Conservation (phyloP, 805 yeast genomes). For the Candida caryicola region DNA sequence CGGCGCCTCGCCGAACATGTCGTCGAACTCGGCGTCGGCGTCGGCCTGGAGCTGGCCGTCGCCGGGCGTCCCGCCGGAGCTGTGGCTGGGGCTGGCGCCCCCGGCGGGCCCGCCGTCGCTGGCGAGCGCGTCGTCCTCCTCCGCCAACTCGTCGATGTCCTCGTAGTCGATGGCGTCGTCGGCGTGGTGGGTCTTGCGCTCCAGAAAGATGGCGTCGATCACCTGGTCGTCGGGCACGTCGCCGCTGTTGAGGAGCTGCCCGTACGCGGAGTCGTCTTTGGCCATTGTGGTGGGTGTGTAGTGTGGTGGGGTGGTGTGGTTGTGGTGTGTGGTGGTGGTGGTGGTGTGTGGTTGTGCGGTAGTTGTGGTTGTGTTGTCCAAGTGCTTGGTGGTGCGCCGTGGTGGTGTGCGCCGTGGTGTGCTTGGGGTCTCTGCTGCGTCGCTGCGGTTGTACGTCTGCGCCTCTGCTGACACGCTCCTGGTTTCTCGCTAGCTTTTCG, state of each 20-base stretch:
- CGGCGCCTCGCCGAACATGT: slow-evolving; percentile 30
- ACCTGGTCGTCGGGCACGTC: slow-evolving; percentile 38
- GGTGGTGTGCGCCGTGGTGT: too few relatives aligned
- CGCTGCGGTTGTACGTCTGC: too few relatives aligned
- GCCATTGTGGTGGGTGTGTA: too few relatives aligned
- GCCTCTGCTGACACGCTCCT: too few relatives aligned
- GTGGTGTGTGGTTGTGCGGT: too few relatives aligned
- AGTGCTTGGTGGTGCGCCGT: too few relatives aligned
- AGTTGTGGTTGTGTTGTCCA: too few relatives aligned
- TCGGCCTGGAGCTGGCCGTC: slow-evolving; percentile 11
- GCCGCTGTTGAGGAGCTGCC: slow-evolving; percentile 16
- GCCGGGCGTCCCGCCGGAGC: too few relatives aligned
- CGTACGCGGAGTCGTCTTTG: slow-evolving; percentile 1
- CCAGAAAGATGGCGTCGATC: slow-evolving; percentile 38
- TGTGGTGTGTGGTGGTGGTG: too few relatives aligned
- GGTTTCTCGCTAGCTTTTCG: too few relatives aligned
- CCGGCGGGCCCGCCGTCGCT: slow-evolving; percentile 10
- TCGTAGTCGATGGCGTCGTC: slow-evolving; percentile 93
- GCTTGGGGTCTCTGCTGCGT: too few relatives aligned
- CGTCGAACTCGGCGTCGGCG: slow-evolving; percentile 42
- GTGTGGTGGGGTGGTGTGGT: too few relatives aligned
- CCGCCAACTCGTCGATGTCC: slow-evolving; percentile 92
- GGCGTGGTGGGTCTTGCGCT: slow-evolving; percentile 59
- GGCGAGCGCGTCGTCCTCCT: slow-evolving; percentile 57
- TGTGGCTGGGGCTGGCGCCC: background rate